Evolutionary conservation across 148 eudicot genomes (phyloP).

Genomic region (Rhododendron ferrugineum): DNA sequence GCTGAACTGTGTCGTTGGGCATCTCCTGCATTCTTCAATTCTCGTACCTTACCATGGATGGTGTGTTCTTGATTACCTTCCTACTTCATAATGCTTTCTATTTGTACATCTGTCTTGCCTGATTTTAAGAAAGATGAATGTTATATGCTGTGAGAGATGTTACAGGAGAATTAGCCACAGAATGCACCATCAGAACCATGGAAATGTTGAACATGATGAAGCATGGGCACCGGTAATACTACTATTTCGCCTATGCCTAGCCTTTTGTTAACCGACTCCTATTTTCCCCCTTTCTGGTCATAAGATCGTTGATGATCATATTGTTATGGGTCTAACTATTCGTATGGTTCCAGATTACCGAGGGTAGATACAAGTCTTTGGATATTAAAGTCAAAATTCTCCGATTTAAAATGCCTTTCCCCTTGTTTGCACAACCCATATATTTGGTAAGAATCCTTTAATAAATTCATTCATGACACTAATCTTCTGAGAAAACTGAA

Average conservation of each 20-base stretch:
- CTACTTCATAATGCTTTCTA: no score
- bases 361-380: slow-evolving; percentile 34
- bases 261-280: not conserved
- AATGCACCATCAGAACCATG: slow-evolving; percentile 38
- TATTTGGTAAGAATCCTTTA: slow-evolving; percentile 26
- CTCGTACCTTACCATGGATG: slow-evolving; percentile 37
- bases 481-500: no score
- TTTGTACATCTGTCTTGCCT: not conserved
- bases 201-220: slow-evolving; percentile 32
- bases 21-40: not conserved
- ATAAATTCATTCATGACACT: not conserved
- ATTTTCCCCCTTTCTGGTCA: not conserved
- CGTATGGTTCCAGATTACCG: slow-evolving; percentile 26
- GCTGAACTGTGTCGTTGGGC: slow-evolving; percentile 31
- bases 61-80: slow-evolving; percentile 6
- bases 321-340: not conserved
- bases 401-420: slow-evolving; percentile 45
- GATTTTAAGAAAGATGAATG: not conserved
- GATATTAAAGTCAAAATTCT: slow-evolving; percentile 31
- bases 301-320: not conserved
- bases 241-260: not conserved
- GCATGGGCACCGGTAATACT: slow-evolving; percentile 37
- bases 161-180: slow-evolving; percentile 39
- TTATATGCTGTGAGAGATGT: not conserved
- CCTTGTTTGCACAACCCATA: slow-evolving; percentile 40